Conservation (phyloP, 2,329 filamentous ascomycete genomes). For the Monosporascus sp. region DNA sequence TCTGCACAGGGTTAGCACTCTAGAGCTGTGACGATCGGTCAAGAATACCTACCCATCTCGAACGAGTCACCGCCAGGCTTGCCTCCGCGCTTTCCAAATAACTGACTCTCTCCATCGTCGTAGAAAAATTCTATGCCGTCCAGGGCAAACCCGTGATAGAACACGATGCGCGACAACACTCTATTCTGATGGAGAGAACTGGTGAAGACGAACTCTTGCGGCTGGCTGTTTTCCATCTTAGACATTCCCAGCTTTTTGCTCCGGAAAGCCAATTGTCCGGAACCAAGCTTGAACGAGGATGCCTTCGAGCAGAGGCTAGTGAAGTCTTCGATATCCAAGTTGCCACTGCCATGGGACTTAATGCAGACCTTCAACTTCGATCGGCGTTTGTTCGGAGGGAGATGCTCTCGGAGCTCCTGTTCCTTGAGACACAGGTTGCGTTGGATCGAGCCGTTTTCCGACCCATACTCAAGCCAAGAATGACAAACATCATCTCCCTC, state of each 20-base stretch:
- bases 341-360: conserved; percentile 70
- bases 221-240: conserved; percentile 62
- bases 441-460: conserved; percentile 56
- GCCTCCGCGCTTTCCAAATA: conserved; percentile 79
- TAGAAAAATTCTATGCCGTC: conserved; percentile 92
- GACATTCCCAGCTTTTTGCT: conserved; percentile 70
- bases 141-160: conserved; percentile 72
- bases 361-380: conserved; percentile 65
- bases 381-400: conserved; percentile 70
- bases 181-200: conserved; percentile 63
- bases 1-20: conserved; percentile 45
- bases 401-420: conserved; percentile 61
- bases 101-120: conserved; percentile 75
- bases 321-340: conserved; percentile 73
- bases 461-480: conserved; percentile 74
- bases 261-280: conserved; percentile 63
- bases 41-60: conserved; percentile 58
- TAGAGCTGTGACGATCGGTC: background rate
- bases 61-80: conserved; percentile 68
- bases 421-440: conserved; percentile 72
- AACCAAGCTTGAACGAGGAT: conserved; percentile 68
- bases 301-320: conserved; percentile 64
- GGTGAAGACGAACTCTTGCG: conserved; percentile 69
- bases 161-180: conserved; percentile 65
- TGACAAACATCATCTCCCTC: conserved; percentile 78